A percentile compares a stretch with the other conserved stretches of the same genome.
phyloP scores from a whole-genome alignment of 2,329 filamentous ascomycete species.

The Fusarium sulawesiense region DNA sequence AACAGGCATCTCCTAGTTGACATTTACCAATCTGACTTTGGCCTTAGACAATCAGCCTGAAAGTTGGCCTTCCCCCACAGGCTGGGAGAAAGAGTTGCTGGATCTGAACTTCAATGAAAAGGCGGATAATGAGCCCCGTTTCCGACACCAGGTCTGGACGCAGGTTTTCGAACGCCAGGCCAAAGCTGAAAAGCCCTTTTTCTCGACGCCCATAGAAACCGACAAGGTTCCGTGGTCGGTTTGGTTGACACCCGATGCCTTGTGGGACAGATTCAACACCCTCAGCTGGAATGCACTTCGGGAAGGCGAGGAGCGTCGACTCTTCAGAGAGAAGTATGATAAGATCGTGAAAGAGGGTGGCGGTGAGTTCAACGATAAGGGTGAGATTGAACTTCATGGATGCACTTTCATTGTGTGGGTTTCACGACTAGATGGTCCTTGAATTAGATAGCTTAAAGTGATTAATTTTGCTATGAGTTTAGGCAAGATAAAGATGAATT shows the following conservation, averaged over 20 bases:
- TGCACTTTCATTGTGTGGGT: constrained; percentile 74
- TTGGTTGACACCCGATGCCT: constrained; percentile 67
- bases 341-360: constrained; percentile 64
- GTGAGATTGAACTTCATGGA: constrained; percentile 73
- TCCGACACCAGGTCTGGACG: constrained; percentile 73
- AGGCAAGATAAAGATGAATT: constrained; percentile 25
- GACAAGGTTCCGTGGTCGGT: constrained; percentile 54
- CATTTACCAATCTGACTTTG: background rate
- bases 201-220: constrained; percentile 71
- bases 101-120: constrained; percentile 66
- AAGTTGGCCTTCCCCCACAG: constrained; percentile 64
- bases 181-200: constrained; percentile 59
- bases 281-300: constrained; percentile 75
- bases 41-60: constrained; percentile 71
- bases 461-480: background rate
- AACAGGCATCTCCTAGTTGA: background rate
- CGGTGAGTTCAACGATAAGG: constrained; percentile 68
- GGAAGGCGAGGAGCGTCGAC: constrained; percentile 60
- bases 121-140: constrained; percentile 69
- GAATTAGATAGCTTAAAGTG: background rate
- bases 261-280: constrained; percentile 74
- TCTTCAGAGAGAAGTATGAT: constrained; percentile 63
- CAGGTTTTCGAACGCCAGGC: constrained; percentile 71
- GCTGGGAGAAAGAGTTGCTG: constrained; percentile 72
- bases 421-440: constrained; percentile 49